Conservation (phyloP, 148 eudicot species). For the Rhododendron griersonianum region DNA sequence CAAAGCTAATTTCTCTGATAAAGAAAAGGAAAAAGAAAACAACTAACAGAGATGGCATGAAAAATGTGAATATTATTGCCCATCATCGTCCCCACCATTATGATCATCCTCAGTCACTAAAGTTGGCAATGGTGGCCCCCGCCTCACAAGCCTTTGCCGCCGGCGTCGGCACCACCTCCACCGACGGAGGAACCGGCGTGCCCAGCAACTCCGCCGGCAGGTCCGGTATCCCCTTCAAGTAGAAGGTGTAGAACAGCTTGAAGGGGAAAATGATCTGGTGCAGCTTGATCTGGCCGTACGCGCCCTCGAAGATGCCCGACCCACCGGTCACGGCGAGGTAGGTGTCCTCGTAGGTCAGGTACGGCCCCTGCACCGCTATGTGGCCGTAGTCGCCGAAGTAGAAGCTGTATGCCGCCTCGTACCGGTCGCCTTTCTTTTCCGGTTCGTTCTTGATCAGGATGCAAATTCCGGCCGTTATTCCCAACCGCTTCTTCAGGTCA, state of each 20-base stretch:
- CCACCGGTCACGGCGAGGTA: conserved; percentile 74
- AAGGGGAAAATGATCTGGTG: conserved; percentile 72
- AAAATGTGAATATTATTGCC: neutral
- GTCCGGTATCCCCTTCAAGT: conserved; percentile 60
- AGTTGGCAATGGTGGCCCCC: conserved; percentile 42
- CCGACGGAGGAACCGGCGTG: conserved; percentile 51
- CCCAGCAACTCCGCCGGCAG: conserved; percentile 55
- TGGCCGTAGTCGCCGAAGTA: conserved; percentile 74
- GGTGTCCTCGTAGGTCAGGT: conserved; percentile 63
- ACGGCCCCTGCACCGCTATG: conserved; percentile 52
- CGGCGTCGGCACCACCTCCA: conserved; percentile 46
- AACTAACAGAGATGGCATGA: neutral
- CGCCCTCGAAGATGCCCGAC: conserved; percentile 73
- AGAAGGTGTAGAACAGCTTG: conserved; percentile 77
- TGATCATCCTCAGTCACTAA: conserved; percentile 24
- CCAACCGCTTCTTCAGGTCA: conserved; percentile 63
- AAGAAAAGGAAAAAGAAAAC: neutral
- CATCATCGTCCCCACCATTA: neutral
- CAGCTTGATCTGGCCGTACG: conserved; percentile 62
- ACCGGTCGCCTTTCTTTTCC: conserved; percentile 60
- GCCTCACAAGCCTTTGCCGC: conserved; percentile 62
- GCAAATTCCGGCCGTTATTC: conserved; percentile 74
- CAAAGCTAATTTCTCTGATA: neutral
- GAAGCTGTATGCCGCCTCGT: conserved; percentile 61
- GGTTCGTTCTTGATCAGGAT: conserved; percentile 45